phyloP scores from a whole-genome alignment of 257 asterid species.

The Paulownia fortunei region DNA sequence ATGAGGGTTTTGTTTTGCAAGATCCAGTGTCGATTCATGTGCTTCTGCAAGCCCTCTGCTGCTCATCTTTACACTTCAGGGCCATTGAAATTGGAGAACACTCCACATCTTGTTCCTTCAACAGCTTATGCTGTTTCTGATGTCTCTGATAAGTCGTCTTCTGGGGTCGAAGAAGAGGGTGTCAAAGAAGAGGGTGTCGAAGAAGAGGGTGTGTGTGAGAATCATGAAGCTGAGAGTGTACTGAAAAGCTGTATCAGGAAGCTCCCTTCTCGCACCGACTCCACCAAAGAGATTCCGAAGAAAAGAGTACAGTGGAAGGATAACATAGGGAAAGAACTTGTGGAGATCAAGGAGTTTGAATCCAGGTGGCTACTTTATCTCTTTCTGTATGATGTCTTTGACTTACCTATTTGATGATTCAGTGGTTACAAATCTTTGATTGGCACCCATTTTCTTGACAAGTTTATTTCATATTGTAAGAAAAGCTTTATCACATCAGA shows the following conservation, averaged over 20 bases:
- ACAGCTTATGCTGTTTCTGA: slow-evolving; percentile 40
- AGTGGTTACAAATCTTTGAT: neutral
- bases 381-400: neutral
- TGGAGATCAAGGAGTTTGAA: slow-evolving; percentile 81
- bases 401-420: neutral
- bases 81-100: slow-evolving; percentile 60
- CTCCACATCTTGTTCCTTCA: slow-evolving; percentile 46
- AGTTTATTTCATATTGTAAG: neutral
- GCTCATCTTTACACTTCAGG: slow-evolving; percentile 62
- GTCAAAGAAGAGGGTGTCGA: slow-evolving; percentile 22
- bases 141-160: slow-evolving; percentile 43
- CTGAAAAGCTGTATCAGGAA: slow-evolving; percentile 68
- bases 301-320: slow-evolving; percentile 82
- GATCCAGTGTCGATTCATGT: slow-evolving; percentile 78
- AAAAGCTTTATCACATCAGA: no score
- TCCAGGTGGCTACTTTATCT: slow-evolving; percentile 53
- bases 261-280: slow-evolving; percentile 19
- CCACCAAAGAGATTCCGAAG: slow-evolving; percentile 38
- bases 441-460: neutral
- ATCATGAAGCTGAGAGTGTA: slow-evolving; percentile 29
- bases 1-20: slow-evolving; percentile 84
- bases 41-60: slow-evolving; percentile 87
- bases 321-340: slow-evolving; percentile 69
- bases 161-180: slow-evolving; percentile 25
- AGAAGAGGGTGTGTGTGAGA: slow-evolving; percentile 32